phyloP scores from a whole-genome alignment of 495 filamentous ascomycete genomes.

The Neurospora sp. region DNA sequence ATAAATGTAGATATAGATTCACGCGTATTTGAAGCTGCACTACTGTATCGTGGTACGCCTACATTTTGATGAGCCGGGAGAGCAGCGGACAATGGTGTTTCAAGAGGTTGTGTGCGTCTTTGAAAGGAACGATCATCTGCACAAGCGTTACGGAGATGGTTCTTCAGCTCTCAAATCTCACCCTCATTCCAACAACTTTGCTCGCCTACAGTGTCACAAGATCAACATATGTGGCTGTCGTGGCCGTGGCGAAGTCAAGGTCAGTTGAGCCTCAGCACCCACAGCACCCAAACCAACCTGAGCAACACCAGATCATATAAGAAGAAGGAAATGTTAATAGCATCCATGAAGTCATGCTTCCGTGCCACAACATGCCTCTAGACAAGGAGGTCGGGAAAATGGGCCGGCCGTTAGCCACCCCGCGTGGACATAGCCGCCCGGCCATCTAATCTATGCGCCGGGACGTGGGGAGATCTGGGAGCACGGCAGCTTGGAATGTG shows the following conservation, averaged over 20 bases:
- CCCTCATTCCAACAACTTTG: not conserved
- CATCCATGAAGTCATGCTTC: not conserved
- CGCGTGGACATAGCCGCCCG: not conserved
- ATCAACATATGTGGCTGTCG: not conserved
- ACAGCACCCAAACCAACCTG: not conserved
- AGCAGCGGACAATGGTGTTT: not conserved
- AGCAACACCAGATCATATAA: not conserved
- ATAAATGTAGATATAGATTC: not conserved
- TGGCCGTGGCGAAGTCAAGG: not conserved
- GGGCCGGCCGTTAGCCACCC: not conserved
- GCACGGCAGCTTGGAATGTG: not conserved
- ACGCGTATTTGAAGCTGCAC: not conserved
- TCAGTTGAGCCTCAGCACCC: not conserved
- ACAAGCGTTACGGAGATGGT: not conserved
- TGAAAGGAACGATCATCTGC: not conserved
- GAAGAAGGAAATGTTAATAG: not conserved
- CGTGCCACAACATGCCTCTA: not conserved
- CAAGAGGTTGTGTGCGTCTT: not conserved
- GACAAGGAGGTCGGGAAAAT: not conserved
- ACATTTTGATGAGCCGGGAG: not conserved
- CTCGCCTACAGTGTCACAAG: not conserved
- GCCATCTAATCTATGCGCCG: not conserved
- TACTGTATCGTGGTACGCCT: not conserved
- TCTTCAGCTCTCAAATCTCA: not conserved
- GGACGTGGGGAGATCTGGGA: not conserved